Base-by-base conservation (phyloP, 2,329 filamentous ascomycete species). In the Ophiostoma quercus region DNA sequence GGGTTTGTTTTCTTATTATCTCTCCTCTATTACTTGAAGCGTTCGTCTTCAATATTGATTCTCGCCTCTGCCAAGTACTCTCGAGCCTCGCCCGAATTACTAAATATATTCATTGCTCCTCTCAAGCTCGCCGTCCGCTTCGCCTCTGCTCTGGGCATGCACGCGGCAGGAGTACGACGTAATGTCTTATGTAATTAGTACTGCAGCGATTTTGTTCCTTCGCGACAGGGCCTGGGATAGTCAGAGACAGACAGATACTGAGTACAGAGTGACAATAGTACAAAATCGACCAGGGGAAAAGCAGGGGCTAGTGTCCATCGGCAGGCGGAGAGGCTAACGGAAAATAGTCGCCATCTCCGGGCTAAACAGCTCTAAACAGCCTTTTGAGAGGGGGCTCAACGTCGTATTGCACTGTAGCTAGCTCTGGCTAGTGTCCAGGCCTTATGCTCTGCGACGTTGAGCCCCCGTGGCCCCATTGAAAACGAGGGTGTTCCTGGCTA, bases 281-380 rank as follows among this genome's bases (percentile, higher is more conserved):
- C 1, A 41, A 14, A 41, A 14, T 12, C 11, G 39, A 12, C 47
- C 8, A 22, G n/a, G 25, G n/a, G n/a, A 9, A 29, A 29, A 2
- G 7, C 51, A 57, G 51, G 51, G 51, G 51, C 9, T 11, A 19
- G 66, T 14, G 37, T 66, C 65, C 65, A 41, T 66, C 65, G 34
- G 41, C 66, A 67, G 41, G 39, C 66, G 66, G 66, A 67, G 39
- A 67, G 66, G 63, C 57, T 62, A 62, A 62, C 57, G 57, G 14
- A 62, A 32, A 62, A 62, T 25, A 32, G 57, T 62, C 57, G 6
- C 57, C 25, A 62, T 29, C 57, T 62, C 63, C 34, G 63, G 34
- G 9, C 16, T 41, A 47, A 47, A 47, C 43, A 19, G 43, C 43
- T 47, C 43, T 47, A 47, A 47, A 47, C 43, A 47, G 43, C 43